Evolutionary conservation across 225 moss, liverwort and hornwort species (phyloP), one percentile per base, ranked within the genome.

Genomic region (Antitrichia curtipendula): DNA sequence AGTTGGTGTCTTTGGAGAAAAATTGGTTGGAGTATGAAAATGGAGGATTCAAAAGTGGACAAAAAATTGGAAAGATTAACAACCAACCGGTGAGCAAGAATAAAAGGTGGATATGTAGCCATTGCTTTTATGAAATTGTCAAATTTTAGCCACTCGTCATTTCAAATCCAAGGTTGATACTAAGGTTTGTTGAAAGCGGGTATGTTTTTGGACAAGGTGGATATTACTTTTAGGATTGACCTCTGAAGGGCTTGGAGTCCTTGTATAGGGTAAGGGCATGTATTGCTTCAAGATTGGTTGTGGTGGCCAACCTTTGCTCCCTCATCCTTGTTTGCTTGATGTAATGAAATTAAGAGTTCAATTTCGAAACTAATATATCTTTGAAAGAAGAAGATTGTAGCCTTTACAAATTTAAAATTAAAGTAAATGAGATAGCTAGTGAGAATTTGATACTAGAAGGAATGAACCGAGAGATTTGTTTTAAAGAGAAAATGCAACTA

Each of bases 201-300:
- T 38, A 38, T 38, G 13, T 23, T 64, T 15, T 34, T 36, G 3
- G 36, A 20, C 2, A 65, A 19, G 1, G 10, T 65, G 24, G 40
- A 1, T 12, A 66, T 36, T 3, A 7, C 10, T 13, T 69, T 24
- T 5, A n/a, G 14, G 25, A 0, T 41, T 45, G 24, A 25, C 2
- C 1, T 0, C 14, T 14, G 24, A 69, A 1, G 8, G 13, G 1
- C 8, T 40, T 40, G 4, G 24, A 24, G 8, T 40, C 3, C 14
- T 69, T 70, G 4, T 8, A 41, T 0, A 70, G 25, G 3, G n/a
- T 8, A 5, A 0, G 2, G 27, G 2, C 0, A 4, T 0, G 0
- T 25, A 41, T 25, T 2, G 3, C 8, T 69, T 69, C 4, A 40
- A 7, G 24, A 40, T 27, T 41, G 18, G 16, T 31, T 29, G 28